These are phyloP conservation scores for Candida verbasci DNA, from an alignment of 805 yeast genomes.

Conservation along the genomic window DNA sequence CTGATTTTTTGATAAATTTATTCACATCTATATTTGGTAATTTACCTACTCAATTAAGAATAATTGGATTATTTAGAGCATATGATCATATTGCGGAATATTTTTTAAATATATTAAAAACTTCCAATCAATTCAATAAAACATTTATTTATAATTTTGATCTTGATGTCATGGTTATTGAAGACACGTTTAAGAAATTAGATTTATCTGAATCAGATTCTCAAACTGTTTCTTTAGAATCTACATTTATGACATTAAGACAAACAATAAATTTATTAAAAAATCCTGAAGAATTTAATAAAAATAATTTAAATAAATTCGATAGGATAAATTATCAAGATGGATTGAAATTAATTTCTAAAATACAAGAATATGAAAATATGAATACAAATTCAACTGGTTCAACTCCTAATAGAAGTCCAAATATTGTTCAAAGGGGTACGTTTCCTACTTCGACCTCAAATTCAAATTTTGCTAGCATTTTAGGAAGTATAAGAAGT, in stretches of 20 bases:
- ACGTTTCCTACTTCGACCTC: conserved; percentile 2
- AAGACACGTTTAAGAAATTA: conserved; percentile 11
- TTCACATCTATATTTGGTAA: conserved; percentile 80
- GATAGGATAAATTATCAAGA: conserved; percentile 72
- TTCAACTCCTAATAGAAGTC: not conserved
- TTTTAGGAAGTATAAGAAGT: not conserved
- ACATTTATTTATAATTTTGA: conserved; percentile 72
- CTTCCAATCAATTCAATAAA: conserved; percentile 51
- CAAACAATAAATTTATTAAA: conserved; percentile 74
- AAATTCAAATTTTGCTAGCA: conserved; percentile 1
- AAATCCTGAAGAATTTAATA: conserved; percentile 60
- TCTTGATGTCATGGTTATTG: conserved; percentile 47
- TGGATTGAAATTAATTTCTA: conserved; percentile 58
- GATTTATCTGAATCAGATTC: not conserved
- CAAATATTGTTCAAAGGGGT: not conserved
- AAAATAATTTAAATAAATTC: conserved; percentile 55
- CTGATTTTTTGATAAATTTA: conserved; percentile 78
- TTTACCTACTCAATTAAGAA: conserved; percentile 72
- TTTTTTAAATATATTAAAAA: conserved; percentile 56
- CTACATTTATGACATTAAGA: conserved; percentile 73
- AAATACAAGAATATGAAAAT: conserved; percentile 30
- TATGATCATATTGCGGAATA: conserved; percentile 79
- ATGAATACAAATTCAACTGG: conserved; percentile 6
- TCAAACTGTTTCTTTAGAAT: conserved; percentile 49
- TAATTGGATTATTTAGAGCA: conserved; percentile 78